phyloP scores from a whole-genome alignment of 352 stramenopile species.

The Stephanocyclus meneghinianus region DNA sequence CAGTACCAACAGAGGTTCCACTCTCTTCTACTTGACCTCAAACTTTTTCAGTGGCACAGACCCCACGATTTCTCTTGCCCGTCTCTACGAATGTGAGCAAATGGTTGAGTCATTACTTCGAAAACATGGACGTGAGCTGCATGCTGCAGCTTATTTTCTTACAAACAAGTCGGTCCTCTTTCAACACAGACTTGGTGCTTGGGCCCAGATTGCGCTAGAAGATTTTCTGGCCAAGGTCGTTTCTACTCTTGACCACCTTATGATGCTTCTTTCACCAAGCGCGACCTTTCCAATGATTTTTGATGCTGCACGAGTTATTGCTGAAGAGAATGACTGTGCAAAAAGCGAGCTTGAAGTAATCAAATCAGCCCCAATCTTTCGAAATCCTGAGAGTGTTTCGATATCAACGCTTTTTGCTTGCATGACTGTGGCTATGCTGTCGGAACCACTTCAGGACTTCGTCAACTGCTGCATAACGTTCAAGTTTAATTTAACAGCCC shows the following conservation, averaged over 20 bases:
- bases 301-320: conserved; percentile 21
- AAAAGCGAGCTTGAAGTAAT: conserved; percentile 26
- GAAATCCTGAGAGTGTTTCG: conserved; percentile 1
- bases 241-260: conserved; percentile 20
- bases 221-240: conserved; percentile 28
- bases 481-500: conserved; percentile 39
- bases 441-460: conserved; percentile 28
- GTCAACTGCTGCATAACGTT: conserved; percentile 29
- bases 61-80: conserved; percentile 12
- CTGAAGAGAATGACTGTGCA: conserved; percentile 8
- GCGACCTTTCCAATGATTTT: conserved; percentile 27
- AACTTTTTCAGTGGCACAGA: conserved; percentile 28
- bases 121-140: conserved; percentile 11
- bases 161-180: conserved; percentile 35
- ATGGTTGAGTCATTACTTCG: conserved; percentile 9
- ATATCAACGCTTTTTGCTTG: neutral
- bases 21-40: conserved; percentile 15
- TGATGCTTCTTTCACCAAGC: conserved; percentile 28
- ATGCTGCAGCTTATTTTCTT: conserved; percentile 39
- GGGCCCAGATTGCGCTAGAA: conserved; percentile 14
- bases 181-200: conserved; percentile 30
- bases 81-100: conserved; percentile 13
- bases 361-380: conserved; percentile 11
- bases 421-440: conserved; percentile 25
- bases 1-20: conserved; percentile 10